Base-by-base conservation (phyloP, 176 grass and related monocot genomes). In the Raddia distichophylla region DNA sequence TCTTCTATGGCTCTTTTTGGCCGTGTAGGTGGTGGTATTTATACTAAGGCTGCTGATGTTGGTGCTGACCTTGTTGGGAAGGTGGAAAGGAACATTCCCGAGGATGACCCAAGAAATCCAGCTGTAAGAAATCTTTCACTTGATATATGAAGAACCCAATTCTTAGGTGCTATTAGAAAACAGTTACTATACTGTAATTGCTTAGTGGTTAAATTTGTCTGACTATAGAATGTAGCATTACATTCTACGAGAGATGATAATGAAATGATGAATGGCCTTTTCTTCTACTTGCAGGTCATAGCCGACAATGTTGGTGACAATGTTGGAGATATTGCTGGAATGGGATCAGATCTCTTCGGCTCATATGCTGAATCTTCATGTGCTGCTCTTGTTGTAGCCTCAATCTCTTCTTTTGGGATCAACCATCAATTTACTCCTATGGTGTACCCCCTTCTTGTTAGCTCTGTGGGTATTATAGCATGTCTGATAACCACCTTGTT, bases 1-100 rank as follows among this genome's bases (percentile, higher is more conserved):
- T 93, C 91, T 53, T 90, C 88, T 7, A 82, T 93, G 87, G 91
- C 91, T 8, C 88, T 93, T 60, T 93, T 93, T 11, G 91, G 87
- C 4, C 86, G 85, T n/a, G 84, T 93, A 43, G 90, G 87, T 54
- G 90, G 90, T 77, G 90, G 90, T 42, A 92, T 92, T 73, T 92
- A 92, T 76, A 93, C 91, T 16, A 90, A 93, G 61, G 91, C 91
- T 57, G 91, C 91, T 13, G 91, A 93, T 76, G 91, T 93, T 61
- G 91, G 90, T 19, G 90, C 90, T 77, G 90, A 92, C 79, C 87
- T 92, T 73, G 90, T 92, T 3, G 90, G 90, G 20, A 93, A 93
- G 62, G 82, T 93, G 19, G 88, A 93, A 51, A 82, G 88, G 33
- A 88, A 90, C 67, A 90, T 93, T 27, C 85, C 88, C 40, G 91